A percentile compares a stretch with the other conserved stretches of the same genome.
phyloP scores from a whole-genome alignment of 805 yeast species.

The Wickerhamiella kurtzmanii region DNA sequence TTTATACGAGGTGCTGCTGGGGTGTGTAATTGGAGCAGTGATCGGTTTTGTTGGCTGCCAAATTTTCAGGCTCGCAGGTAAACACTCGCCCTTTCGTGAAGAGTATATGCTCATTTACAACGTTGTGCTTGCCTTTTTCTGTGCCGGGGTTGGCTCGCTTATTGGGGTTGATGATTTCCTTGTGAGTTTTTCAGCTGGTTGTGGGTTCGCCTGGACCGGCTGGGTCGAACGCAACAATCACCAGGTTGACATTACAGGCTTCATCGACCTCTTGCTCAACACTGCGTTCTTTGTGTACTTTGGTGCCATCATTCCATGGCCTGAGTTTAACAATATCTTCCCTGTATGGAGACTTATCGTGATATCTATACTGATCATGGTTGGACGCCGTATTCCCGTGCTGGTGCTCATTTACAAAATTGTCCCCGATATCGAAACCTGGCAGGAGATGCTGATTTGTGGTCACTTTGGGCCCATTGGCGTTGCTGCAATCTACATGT shows the following conservation, averaged over 20 bases:
- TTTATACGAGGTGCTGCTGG: conserved; percentile 35
- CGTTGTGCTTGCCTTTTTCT: conserved; percentile 45
- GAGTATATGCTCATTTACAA: conserved; percentile 32
- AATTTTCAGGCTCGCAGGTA: conserved; percentile 36
- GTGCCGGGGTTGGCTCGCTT: conserved; percentile 49
- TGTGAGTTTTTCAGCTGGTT: conserved; percentile 62
- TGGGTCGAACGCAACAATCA: conserved; percentile 46
- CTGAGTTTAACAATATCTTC: conserved; percentile 33
- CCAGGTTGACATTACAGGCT: conserved; percentile 50
- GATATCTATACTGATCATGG: conserved; percentile 23
- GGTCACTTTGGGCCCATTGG: conserved; percentile 75
- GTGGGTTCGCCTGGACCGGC: conserved; percentile 64
- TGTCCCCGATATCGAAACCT: conserved; percentile 46
- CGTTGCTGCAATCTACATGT: conserved; percentile 51
- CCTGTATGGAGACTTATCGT: conserved; percentile 26
- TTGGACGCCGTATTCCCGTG: conserved; percentile 27
- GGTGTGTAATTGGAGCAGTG: conserved; percentile 41
- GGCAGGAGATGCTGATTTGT: conserved; percentile 57
- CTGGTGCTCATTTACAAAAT: conserved; percentile 37
- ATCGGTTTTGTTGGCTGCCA: conserved; percentile 41
- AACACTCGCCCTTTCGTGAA: conserved; percentile 7
- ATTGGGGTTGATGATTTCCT: conserved; percentile 59
- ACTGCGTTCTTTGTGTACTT: conserved; percentile 55
- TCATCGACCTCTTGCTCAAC: conserved; percentile 50
- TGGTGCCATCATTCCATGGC: conserved; percentile 64